Evolutionary conservation across 306 rosid genomes (phyloP).

Genomic region (Vachellia pachyceras): DNA sequence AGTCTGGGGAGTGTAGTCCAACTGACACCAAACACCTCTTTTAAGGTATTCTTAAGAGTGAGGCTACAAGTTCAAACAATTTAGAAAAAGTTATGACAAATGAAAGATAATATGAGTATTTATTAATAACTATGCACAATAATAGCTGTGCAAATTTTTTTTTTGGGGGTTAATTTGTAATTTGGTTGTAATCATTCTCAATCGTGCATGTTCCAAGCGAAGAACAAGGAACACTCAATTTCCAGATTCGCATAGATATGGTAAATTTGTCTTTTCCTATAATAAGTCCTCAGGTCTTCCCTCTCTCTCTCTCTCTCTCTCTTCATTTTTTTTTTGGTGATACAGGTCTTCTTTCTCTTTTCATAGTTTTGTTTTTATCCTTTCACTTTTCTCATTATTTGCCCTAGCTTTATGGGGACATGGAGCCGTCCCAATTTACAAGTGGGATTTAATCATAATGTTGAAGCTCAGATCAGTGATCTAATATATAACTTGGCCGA

Average conservation of each 20-base stretch:
- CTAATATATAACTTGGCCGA: too few species aligned
- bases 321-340: too few species aligned
- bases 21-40: too few species aligned
- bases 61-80: too few species aligned
- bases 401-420: background rate
- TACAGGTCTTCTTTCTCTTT: background rate
- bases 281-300: background rate
- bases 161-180: background rate
- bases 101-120: too few species aligned
- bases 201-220: background rate
- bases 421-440: background rate
- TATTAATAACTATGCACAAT: background rate
- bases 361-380: background rate
- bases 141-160: background rate
- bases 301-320: too few species aligned
- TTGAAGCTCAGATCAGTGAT: too few species aligned
- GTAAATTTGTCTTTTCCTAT: background rate
- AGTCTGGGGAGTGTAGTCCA: too few species aligned
- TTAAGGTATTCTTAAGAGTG: too few species aligned
- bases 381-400: background rate
- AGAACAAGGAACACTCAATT: background rate
- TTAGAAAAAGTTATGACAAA: too few species aligned
- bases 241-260: background rate
- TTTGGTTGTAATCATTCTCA: background rate
- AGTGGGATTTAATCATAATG: background rate